Evolutionary conservation across 169 alveolate genomes (phyloP).

Genomic region (Cystoisospora suis): DNA sequence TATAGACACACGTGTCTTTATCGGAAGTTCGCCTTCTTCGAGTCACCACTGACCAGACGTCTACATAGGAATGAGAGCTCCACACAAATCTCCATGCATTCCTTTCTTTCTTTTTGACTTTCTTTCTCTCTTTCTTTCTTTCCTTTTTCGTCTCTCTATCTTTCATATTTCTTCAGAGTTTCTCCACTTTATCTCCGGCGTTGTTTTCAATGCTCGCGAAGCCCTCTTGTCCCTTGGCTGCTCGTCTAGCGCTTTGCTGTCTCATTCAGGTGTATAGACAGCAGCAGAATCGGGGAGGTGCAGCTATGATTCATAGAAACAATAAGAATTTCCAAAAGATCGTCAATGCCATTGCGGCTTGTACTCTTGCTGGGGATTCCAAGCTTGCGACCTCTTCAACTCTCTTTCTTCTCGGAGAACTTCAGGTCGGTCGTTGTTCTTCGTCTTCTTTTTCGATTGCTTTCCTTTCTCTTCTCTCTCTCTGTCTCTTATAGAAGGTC

Average conservation of each 20-base stretch:
- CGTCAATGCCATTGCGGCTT: slow-evolving; percentile 44
- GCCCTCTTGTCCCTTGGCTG: slow-evolving; percentile 31
- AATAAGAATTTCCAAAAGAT: slow-evolving; percentile 18
- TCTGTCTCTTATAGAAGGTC: no score
- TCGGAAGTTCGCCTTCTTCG: no score
- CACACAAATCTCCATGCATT: not conserved
- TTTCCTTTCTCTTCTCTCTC: not conserved
- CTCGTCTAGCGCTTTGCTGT: slow-evolving; percentile 53
- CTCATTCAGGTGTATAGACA: slow-evolving; percentile 48
- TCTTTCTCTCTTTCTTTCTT: not conserved
- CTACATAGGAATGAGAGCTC: no score
- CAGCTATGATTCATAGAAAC: not conserved
- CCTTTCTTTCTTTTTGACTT: not conserved
- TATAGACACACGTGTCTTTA: no score
- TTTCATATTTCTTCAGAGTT: not conserved
- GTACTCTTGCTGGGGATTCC: slow-evolving; percentile 41
- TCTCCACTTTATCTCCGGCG: not conserved
- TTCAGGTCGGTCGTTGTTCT: slow-evolving; percentile 36
- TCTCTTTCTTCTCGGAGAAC: slow-evolving; percentile 57
- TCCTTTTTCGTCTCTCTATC: not conserved
- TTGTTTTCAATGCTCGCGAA: slow-evolving; percentile 8
- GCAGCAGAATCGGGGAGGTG: not conserved
- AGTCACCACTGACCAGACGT: no score
- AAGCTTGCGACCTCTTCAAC: slow-evolving; percentile 43
- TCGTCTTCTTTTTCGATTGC: not conserved